phyloP scores from a whole-genome alignment of 108 stramenopile species.

The Aureococcus anophagefferens region DNA sequence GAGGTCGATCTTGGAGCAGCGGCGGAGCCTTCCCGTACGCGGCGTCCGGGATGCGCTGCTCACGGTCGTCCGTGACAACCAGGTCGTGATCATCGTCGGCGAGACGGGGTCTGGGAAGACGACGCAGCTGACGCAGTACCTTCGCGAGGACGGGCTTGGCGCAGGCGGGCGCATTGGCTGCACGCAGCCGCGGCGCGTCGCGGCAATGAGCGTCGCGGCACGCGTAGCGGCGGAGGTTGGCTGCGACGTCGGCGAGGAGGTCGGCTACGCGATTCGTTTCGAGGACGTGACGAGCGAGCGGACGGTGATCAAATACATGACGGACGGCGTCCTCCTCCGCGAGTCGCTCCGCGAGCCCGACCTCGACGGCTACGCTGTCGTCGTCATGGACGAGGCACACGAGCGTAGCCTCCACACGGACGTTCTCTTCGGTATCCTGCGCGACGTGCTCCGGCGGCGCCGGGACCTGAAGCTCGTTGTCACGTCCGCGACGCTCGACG shows the following conservation, averaged over 20 bases:
- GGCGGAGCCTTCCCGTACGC: conserved; percentile 86
- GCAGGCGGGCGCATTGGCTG: conserved; percentile 91
- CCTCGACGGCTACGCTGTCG: conserved; percentile 77
- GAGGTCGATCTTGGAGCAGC: conserved; percentile 80
- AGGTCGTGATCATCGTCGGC: conserved; percentile 83
- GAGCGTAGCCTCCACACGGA: conserved; percentile 91
- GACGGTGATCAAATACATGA: conserved; percentile 87
- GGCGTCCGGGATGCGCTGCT: conserved; percentile 84
- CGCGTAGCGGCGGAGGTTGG: conserved; percentile 92
- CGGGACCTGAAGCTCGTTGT: conserved; percentile 94
- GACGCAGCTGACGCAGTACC: conserved; percentile 94
- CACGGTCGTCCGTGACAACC: conserved; percentile 81
- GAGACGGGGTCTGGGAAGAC: conserved; percentile 91
- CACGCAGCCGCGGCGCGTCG: conserved; percentile 87
- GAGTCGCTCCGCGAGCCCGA: conserved; percentile 89
- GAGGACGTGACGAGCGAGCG: conserved; percentile 81
- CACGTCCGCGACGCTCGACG: conserved; percentile 90
- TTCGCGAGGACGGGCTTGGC: conserved; percentile 87
- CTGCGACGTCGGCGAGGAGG: conserved; percentile 75
- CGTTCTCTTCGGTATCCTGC: conserved; percentile 90
- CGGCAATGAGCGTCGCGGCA: conserved; percentile 98
- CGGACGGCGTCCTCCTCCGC: conserved; percentile 90
- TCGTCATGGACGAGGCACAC: conserved; percentile 98
- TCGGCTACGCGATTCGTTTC: conserved; percentile 98
- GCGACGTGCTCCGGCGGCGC: conserved; percentile 78